These are phyloP conservation scores for Golubevia pallescens DNA, from an alignment of 1,284 basidiomycete species.

Conservation along the genomic window DNA sequence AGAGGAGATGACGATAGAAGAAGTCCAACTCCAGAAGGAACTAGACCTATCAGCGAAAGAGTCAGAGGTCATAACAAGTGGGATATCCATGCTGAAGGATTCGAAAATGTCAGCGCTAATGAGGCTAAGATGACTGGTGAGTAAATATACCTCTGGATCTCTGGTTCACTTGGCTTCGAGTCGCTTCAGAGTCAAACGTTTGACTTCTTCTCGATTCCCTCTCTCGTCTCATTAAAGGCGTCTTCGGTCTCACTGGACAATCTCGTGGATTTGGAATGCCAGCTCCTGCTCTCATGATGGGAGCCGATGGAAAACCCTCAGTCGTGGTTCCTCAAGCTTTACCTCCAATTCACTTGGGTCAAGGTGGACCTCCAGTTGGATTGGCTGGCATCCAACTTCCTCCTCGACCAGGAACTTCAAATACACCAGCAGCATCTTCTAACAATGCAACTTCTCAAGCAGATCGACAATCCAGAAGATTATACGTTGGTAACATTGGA, in stretches of 20 bases:
- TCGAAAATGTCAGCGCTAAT: conserved; percentile 48
- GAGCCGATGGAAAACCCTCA: background rate
- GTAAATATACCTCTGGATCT: too few species aligned
- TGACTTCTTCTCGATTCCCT: background rate
- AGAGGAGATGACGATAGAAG: conserved; percentile 13
- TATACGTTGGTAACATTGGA: conserved; percentile 54
- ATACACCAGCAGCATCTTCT: too few species aligned
- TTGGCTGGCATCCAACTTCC: background rate
- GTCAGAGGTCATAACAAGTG: conserved; percentile 36
- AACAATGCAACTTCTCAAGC: background rate
- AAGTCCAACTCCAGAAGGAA: conserved; percentile 57
- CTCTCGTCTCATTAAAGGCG: conserved; percentile 9
- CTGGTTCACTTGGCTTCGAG: too few species aligned
- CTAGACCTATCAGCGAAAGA: conserved; percentile 51
- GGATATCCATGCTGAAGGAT: conserved; percentile 53
- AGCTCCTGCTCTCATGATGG: conserved; percentile 2
- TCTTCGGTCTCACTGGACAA: conserved; percentile 56
- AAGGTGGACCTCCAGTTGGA: background rate
- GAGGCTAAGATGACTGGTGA: conserved; percentile 54
- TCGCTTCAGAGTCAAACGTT: too few species aligned
- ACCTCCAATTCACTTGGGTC: background rate
- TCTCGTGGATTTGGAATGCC: conserved; percentile 35
- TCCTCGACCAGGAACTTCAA: background rate
- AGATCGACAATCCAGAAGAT: conserved; percentile 40
- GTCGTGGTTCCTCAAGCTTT: background rate